Evolutionary conservation across 352 stramenopile genomes (phyloP).

Genomic region (Globisporangium canariense): DNA sequence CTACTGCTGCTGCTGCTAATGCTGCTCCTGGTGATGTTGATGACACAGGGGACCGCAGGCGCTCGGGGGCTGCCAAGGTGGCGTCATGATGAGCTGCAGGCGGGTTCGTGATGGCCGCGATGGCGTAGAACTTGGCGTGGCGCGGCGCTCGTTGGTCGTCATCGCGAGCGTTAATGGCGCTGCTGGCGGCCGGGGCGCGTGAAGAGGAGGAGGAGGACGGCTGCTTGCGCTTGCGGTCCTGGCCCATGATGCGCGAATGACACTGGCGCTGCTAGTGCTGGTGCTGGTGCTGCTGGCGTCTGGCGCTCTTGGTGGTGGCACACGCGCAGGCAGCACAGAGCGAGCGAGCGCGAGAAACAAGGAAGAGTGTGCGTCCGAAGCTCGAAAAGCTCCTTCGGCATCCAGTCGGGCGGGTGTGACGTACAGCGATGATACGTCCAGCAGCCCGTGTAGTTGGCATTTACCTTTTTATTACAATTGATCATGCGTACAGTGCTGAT

Average conservation of each 20-base stretch:
- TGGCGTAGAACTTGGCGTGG: conserved; percentile 20
- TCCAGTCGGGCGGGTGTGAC: too few relatives aligned
- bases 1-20: background rate
- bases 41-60: background rate
- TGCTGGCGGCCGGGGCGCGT: background rate
- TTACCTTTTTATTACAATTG: too few relatives aligned
- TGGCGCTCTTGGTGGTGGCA: background rate
- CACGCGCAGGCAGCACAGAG: background rate
- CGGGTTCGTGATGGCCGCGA: conserved; percentile 16
- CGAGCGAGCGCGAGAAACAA: background rate
- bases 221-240: conserved; percentile 20
- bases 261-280: background rate
- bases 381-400: too few relatives aligned
- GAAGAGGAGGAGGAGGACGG: background rate
- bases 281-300: too few relatives aligned
- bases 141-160: background rate
- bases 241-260: conserved; percentile 8
- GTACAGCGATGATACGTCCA: background rate
- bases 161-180: background rate
- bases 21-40: background rate
- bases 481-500: background rate
- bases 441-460: too few relatives aligned
- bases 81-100: conserved; percentile 1
- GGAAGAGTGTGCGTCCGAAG: too few relatives aligned
- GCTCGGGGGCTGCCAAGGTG: background rate